Evolutionary conservation across 1,284 basidiomycete species (phyloP).

Genomic region (Ustilago lituana): DNA sequence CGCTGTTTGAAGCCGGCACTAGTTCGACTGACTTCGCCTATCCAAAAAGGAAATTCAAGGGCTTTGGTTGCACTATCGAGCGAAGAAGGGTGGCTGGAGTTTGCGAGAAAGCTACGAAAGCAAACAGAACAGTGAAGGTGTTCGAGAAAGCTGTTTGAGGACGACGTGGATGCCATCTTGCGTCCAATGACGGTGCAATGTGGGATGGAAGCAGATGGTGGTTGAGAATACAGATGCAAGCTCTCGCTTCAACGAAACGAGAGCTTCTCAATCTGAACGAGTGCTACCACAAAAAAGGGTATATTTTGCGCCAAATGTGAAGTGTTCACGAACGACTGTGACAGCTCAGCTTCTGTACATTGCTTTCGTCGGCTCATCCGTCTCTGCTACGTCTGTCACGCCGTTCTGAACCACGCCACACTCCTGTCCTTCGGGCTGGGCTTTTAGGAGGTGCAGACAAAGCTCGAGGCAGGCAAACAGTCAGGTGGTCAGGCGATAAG

Average conservation of each 20-base stretch:
- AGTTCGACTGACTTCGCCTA: conserved; percentile 44
- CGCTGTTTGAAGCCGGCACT: too few relatives aligned
- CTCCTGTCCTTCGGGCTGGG: too few relatives aligned
- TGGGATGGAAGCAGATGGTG: not conserved
- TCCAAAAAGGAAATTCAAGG: conserved; percentile 20
- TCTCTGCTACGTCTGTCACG: not conserved
- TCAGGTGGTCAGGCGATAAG: too few relatives aligned
- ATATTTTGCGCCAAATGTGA: too few relatives aligned
- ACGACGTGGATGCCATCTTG: conserved; percentile 11
- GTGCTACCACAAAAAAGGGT: too few relatives aligned
- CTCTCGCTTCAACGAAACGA: too few relatives aligned
- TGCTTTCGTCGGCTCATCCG: not conserved
- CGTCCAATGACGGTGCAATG: too few relatives aligned
- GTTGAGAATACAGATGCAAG: too few relatives aligned
- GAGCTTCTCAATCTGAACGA: too few relatives aligned
- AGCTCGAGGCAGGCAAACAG: too few relatives aligned
- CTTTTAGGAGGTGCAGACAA: too few relatives aligned
- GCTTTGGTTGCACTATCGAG: not conserved
- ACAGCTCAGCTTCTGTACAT: not conserved
- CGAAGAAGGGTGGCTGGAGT: not conserved
- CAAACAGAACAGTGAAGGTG: conserved; percentile 40
- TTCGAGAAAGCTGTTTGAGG: conserved; percentile 15
- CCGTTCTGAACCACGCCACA: not conserved
- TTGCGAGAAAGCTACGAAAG: conserved; percentile 3
- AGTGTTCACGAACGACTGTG: too few relatives aligned